Evolutionary conservation across 1,284 basidiomycete genomes (phyloP).

Genomic region (Anthracocystis walkeri): DNA sequence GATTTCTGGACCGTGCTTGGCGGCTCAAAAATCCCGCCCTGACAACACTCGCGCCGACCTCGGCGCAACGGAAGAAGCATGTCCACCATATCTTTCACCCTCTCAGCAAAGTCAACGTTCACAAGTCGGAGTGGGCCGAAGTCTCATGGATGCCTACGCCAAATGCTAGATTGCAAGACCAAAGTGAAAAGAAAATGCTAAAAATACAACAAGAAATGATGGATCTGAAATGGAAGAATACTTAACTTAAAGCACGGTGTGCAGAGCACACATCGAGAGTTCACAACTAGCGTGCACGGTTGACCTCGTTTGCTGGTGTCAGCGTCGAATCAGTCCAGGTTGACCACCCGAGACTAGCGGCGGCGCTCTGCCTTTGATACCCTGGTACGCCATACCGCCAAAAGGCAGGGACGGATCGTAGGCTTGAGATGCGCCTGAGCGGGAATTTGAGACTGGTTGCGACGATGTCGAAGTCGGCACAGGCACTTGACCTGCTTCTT

Average conservation of each 20-base stretch:
- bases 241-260: neutral
- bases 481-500: conserved; percentile 30
- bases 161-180: neutral
- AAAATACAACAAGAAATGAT: conserved; percentile 33
- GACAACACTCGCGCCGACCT: no score
- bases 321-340: conserved; percentile 32
- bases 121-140: no score
- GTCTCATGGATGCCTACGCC: neutral
- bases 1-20: conserved; percentile 25
- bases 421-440: neutral
- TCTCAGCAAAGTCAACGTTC: no score
- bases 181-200: conserved; percentile 11
- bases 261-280: no score
- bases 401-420: conserved; percentile 32
- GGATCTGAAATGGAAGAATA: conserved; percentile 5
- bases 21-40: neutral
- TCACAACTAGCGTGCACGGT: neutral
- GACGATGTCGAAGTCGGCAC: conserved; percentile 6
- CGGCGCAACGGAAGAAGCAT: no score
- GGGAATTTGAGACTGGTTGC: neutral
- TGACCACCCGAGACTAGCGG: conserved; percentile 35
- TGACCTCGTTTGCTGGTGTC: neutral
- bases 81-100: no score
- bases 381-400: conserved; percentile 49
- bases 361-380: conserved; percentile 44